These are phyloP conservation scores for Oryza australiensis DNA, from an alignment of 176 grass and related monocot genomes.

Conservation along the genomic window DNA sequence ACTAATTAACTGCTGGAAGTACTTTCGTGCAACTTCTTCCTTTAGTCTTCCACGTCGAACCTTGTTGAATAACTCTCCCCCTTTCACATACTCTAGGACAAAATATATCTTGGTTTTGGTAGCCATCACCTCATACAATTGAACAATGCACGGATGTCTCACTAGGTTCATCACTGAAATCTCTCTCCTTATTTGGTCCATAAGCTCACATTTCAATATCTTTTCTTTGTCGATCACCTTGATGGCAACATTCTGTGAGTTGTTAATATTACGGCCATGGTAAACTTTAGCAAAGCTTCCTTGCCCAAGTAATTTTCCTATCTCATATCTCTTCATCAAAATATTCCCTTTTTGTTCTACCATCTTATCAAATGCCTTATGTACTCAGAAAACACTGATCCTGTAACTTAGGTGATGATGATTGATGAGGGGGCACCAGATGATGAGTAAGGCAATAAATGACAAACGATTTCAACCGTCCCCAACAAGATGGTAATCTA, in stretches of 20 bases:
- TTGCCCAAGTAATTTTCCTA: conserved; percentile 80
- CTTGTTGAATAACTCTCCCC: conserved; percentile 84
- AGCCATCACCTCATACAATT: conserved; percentile 95
- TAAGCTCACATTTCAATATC: conserved; percentile 70
- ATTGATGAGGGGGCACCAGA: not conserved
- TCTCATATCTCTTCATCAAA: conserved; percentile 74
- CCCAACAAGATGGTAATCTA: conserved; percentile 52
- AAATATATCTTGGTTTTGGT: conserved; percentile 96
- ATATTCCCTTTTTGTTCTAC: conserved; percentile 62
- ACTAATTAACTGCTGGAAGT: conserved; percentile 85
- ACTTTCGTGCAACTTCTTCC: conserved; percentile 76
- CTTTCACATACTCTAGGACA: conserved; percentile 77
- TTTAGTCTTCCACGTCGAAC: conserved; percentile 72
- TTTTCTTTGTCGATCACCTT: conserved; percentile 97
- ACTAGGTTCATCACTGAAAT: conserved; percentile 90
- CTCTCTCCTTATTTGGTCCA: conserved; percentile 83
- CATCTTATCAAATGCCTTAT: conserved; percentile 45
- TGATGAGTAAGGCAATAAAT: not conserved
- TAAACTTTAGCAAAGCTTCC: conserved; percentile 98
- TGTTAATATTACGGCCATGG: conserved; percentile 57
- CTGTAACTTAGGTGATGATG: not conserved
- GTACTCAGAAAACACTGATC: not conserved
- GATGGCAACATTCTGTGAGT: conserved; percentile 73
- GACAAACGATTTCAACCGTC: conserved; percentile 53
- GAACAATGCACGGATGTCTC: conserved; percentile 75